Percentiles rank a stretch among this genome's conserved stretches.
phyloP scores from a whole-genome alignment of 1,284 basidiomycete species.

The Moesziomyces sp. region DNA sequence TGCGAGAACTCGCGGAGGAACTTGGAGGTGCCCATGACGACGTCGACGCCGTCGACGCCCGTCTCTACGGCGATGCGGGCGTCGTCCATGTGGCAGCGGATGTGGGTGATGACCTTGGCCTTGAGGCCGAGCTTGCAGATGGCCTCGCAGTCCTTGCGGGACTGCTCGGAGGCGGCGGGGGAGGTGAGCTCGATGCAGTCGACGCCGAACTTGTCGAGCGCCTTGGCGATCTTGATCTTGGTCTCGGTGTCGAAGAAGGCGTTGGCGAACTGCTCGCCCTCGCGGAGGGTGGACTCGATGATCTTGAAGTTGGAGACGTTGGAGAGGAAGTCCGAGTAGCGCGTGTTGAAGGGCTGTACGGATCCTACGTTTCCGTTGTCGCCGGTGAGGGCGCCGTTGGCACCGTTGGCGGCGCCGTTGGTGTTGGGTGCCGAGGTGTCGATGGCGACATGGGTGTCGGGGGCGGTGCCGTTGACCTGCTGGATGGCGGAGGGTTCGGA shows the following conservation, averaged over 20 bases:
- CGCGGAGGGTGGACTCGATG: constrained; percentile 95
- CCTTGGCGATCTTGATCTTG: constrained; percentile 99
- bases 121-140: constrained; percentile 99
- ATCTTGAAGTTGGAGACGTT: constrained; percentile 73
- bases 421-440: constrained; percentile 49
- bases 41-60: constrained; percentile 96
- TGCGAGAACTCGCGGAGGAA: constrained; percentile 99
- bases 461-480: constrained; percentile 55
- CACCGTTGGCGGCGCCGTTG: constrained; percentile 19
- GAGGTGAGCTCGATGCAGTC: constrained; percentile 99
- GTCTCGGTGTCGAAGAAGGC: constrained; percentile 99
- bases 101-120: constrained; percentile 97
- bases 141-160: constrained; percentile 91
- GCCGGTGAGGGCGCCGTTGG: constrained; percentile 18
- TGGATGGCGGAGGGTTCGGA: constrained; percentile 45
- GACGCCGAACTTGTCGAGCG: constrained; percentile 75
- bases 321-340: constrained; percentile 63
- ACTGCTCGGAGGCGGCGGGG: constrained; percentile 97
- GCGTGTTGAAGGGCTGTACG: constrained; percentile 55
- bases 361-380: constrained; percentile 43
- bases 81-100: constrained; percentile 99
- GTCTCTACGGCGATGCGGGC: constrained; percentile 98
- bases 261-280: constrained; percentile 98
- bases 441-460: constrained; percentile 61
- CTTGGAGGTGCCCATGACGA: constrained; percentile 98